phyloP scores from a whole-genome alignment of 129 eudicot genomes.

The Solidago caesia region DNA sequence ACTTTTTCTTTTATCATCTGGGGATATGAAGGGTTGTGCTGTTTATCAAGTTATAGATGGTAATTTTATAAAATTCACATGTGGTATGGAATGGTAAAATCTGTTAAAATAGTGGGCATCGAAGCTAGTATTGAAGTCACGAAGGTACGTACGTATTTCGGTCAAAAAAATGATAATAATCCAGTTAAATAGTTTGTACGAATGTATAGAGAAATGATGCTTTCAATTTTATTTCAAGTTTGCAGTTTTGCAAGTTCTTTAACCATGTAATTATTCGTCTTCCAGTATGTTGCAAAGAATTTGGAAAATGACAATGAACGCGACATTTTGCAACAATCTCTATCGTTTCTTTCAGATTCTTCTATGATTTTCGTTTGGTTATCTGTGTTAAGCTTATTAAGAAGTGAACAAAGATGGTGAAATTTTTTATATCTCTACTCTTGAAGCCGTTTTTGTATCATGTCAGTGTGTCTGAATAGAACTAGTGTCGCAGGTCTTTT shows the following conservation, averaged over 20 bases:
- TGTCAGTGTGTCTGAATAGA: too few relatives aligned
- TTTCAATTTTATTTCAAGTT: background rate
- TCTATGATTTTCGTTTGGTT: too few relatives aligned
- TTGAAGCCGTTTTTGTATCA: too few relatives aligned
- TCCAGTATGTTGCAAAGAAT: background rate
- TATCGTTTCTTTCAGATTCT: too few relatives aligned
- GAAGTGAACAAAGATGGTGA: too few relatives aligned
- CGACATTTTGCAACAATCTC: too few relatives aligned
- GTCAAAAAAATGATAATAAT: background rate
- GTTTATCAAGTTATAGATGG: constrained; percentile 11
- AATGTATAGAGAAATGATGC: background rate
- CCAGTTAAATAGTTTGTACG: background rate
- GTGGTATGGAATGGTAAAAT: background rate
- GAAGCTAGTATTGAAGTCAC: background rate
- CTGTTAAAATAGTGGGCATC: background rate
- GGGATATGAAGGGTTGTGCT: background rate
- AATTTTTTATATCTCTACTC: too few relatives aligned
- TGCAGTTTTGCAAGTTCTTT: background rate
- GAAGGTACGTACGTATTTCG: constrained; percentile 4
- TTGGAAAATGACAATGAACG: too few relatives aligned
- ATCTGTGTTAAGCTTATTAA: too few relatives aligned
- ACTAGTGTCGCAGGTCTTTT: too few relatives aligned
- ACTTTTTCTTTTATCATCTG: background rate
- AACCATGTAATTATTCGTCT: background rate
- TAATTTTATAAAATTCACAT: background rate